Evolutionary conservation across 306 rosid species (phyloP).

Genomic region (Albizia julibrissin): DNA sequence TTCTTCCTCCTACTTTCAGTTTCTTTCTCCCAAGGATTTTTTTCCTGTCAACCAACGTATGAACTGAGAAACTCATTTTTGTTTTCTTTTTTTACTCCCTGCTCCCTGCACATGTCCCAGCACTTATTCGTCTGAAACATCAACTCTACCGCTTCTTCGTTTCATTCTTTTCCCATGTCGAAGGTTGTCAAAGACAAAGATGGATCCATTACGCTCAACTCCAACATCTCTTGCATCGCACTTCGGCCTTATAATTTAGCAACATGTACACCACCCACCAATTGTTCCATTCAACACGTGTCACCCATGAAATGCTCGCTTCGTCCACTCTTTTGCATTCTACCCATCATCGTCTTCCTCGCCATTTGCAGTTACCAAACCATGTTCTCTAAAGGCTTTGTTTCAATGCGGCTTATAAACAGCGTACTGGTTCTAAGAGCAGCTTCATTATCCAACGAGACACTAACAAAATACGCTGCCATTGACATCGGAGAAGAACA

Average conservation of each 20-base stretch:
- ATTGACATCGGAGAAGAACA: slow-evolving; percentile 44
- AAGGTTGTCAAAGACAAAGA: background rate
- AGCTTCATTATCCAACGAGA: slow-evolving; percentile 43
- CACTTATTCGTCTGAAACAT: background rate
- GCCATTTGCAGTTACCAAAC: slow-evolving; percentile 46
- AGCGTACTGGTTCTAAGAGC: slow-evolving; percentile 21
- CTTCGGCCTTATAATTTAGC: background rate
- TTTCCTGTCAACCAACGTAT: background rate
- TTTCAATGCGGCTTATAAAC: background rate
- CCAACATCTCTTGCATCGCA: background rate
- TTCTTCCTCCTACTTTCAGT: background rate
- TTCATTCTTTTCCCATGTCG: background rate
- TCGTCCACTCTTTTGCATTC: slow-evolving; percentile 50
- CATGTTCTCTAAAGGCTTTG: background rate
- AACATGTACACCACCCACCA: background rate
- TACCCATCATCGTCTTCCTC: slow-evolving; percentile 43
- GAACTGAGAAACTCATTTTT: too few species aligned
- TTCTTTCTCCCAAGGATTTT: background rate
- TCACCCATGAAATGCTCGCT: slow-evolving; percentile 54
- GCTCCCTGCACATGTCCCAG: too few species aligned
- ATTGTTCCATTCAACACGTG: background rate
- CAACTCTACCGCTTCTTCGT: background rate
- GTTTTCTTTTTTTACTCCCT: too few species aligned
- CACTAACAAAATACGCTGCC: slow-evolving; percentile 56
- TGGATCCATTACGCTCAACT: background rate